A percentile compares a stretch with the other conserved stretches of the same genome.
phyloP scores from a whole-genome alignment of 2,329 filamentous ascomycete species.

The Colletotrichum viniferum region DNA sequence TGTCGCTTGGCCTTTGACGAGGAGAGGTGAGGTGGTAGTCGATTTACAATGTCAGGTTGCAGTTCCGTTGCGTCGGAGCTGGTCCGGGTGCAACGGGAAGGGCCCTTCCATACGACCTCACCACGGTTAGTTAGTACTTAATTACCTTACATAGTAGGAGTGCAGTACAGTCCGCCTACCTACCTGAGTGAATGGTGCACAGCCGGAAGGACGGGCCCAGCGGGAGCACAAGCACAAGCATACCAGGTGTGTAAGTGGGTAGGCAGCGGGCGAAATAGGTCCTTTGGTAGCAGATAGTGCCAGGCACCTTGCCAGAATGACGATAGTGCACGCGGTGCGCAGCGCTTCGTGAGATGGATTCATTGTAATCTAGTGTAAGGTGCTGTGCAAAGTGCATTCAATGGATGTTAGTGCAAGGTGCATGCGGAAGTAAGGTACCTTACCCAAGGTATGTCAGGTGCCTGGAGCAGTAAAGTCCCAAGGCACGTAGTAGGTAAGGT shows the following conservation, averaged over 20 bases:
- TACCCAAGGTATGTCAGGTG: too few species aligned
- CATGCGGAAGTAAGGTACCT: too few species aligned
- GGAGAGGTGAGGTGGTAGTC: not conserved
- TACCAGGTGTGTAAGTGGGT: not conserved
- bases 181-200: not conserved
- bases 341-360: not conserved
- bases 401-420: not conserved
- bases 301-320: not conserved
- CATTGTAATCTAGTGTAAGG: not conserved
- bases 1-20: not conserved
- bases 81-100: not conserved
- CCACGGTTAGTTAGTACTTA: not conserved
- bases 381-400: not conserved
- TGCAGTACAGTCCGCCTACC: not conserved
- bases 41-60: not conserved
- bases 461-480: not conserved
- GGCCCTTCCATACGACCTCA: not conserved
- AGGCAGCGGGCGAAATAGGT: not conserved
- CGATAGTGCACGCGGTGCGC: not conserved
- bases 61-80: conserved; percentile 1
- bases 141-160: not conserved
- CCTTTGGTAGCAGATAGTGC: not conserved
- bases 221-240: not conserved
- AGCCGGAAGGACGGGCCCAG: not conserved
- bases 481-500: too few species aligned